phyloP scores from a whole-genome alignment of 2,329 filamentous ascomycete species.

The Paecilomyces niveus region DNA sequence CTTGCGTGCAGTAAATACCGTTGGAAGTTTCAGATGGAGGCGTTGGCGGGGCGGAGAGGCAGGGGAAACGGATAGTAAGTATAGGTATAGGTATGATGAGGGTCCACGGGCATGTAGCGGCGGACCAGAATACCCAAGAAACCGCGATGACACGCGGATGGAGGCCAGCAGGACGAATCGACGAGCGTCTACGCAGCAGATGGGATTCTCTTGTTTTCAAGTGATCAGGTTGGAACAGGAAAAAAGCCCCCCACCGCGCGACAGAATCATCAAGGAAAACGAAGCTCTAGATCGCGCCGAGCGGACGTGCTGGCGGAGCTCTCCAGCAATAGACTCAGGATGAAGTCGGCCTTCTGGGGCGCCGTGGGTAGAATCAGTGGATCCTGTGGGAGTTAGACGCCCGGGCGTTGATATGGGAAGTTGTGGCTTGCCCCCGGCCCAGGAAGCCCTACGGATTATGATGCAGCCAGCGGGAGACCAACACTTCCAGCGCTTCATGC shows the following conservation, averaged over 20 bases:
- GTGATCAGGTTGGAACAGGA: not conserved
- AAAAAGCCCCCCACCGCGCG: not conserved
- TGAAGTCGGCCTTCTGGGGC: not conserved
- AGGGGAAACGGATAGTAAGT: not conserved
- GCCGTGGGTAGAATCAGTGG: not conserved
- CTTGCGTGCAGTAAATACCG: not conserved
- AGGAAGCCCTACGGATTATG: not conserved
- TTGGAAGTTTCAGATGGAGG: slow-evolving; percentile 3
- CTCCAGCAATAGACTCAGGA: not conserved
- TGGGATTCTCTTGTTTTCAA: not conserved
- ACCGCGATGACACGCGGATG: no score
- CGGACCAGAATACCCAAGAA: no score
- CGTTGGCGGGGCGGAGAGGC: slow-evolving; percentile 1
- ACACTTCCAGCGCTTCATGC: no score
- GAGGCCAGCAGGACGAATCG: no score
- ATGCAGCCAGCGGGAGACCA: no score
- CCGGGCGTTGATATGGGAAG: not conserved
- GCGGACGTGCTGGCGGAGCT: not conserved
- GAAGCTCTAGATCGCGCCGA: not conserved
- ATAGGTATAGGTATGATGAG: no score
- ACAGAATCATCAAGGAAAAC: not conserved
- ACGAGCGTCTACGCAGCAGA: no score
- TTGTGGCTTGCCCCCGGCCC: not conserved
- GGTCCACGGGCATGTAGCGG: no score
- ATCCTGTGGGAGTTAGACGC: not conserved